Percentiles rank a stretch among this genome's conserved stretches.
Evolutionary conservation across 495 filamentous ascomycete genomes (phyloP).

Genomic region (Hypoxylon lenormandii): DNA sequence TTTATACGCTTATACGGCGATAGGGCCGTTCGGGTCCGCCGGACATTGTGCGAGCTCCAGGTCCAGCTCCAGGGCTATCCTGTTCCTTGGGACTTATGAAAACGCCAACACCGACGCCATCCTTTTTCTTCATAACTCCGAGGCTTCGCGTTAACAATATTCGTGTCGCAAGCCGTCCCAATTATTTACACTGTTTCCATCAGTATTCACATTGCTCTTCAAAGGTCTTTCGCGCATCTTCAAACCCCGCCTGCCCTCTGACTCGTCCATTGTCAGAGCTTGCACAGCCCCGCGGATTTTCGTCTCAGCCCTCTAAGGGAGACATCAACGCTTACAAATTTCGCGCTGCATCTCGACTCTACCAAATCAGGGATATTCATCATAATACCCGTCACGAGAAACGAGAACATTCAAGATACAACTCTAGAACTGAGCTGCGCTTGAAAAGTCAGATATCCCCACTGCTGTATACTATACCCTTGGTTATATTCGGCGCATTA

Average conservation of each 20-base stretch:
- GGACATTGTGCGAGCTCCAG: constrained; percentile 44
- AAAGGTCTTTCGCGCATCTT: constrained; percentile 26
- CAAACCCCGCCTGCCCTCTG: constrained; percentile 28
- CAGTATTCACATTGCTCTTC: constrained; percentile 16
- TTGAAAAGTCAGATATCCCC: constrained; percentile 33
- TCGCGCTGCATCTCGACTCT: not conserved
- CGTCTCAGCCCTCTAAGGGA: constrained; percentile 12
- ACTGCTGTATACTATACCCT: constrained; percentile 37
- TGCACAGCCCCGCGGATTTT: constrained; percentile 38
- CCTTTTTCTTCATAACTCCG: constrained; percentile 31
- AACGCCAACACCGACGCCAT: constrained; percentile 30
- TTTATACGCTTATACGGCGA: constrained; percentile 27
- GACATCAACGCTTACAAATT: constrained; percentile 20
- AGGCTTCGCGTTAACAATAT: constrained; percentile 23
- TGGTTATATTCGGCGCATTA: constrained; percentile 29
- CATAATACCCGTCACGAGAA: not conserved
- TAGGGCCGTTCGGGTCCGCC: constrained; percentile 39
- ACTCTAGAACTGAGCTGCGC: not conserved
- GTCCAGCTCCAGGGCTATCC: not conserved
- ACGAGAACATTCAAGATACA: not conserved
- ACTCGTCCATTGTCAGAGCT: constrained; percentile 25
- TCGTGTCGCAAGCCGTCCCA: constrained; percentile 15
- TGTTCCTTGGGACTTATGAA: constrained; percentile 40
- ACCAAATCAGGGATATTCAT: no score
- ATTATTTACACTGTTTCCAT: constrained; percentile 6